A percentile compares a stretch with the other conserved stretches of the same genome.
Conservation (phyloP, 495 filamentous ascomycete genomes). For the Halenospora varia region DNA sequence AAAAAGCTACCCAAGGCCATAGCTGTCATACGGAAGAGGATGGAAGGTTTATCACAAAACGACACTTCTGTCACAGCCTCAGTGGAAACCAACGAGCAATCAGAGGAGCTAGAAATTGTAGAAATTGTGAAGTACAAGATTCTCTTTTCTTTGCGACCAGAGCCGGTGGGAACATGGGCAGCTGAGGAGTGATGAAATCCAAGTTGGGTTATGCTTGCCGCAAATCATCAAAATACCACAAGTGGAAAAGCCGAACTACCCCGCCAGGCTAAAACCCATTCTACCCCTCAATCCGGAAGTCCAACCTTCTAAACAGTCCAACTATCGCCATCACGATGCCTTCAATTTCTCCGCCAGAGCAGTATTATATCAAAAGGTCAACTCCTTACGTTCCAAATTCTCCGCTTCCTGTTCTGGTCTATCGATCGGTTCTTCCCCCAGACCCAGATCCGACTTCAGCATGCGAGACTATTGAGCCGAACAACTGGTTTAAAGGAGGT, state of each 20-base stretch:
- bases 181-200: constrained; percentile 1
- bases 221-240: neutral
- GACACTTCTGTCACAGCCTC: constrained; percentile 19
- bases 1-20: constrained; percentile 77
- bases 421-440: constrained; percentile 30
- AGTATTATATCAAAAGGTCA: constrained; percentile 14
- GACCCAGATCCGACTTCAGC: constrained; percentile 19
- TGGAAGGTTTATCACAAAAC: constrained; percentile 1
- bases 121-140: constrained; percentile 89
- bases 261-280: neutral
- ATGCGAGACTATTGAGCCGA: constrained; percentile 28
- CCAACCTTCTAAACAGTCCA: neutral
- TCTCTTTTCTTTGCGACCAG: constrained; percentile 79
- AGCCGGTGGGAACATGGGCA: constrained; percentile 60
- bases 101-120: constrained; percentile 57
- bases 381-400: constrained; percentile 38
- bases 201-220: neutral
- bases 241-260: neutral
- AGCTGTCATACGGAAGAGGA: constrained; percentile 64
- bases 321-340: neutral
- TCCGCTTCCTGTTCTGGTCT: constrained; percentile 34
- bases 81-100: constrained; percentile 20
- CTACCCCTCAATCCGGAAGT: neutral
- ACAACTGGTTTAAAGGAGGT: constrained; percentile 35
- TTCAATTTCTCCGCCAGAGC: constrained; percentile 2